phyloP scores from a whole-genome alignment of 805 yeast genomes.

The Suhomyces xylopsoci region DNA sequence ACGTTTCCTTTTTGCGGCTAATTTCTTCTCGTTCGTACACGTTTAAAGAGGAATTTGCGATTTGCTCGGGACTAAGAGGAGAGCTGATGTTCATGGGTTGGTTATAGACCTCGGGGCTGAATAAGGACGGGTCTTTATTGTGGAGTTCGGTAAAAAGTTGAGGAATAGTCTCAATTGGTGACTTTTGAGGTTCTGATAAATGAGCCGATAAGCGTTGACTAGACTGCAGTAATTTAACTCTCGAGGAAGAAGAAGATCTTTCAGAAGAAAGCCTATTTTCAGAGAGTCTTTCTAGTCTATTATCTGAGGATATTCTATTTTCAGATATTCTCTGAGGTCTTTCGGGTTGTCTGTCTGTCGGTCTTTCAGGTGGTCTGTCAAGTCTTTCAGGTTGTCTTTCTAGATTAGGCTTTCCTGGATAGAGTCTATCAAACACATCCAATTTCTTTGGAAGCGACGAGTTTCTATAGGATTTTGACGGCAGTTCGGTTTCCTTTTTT shows the following conservation, averaged over 20 bases:
- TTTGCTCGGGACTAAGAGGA: neutral
- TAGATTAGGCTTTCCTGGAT: slow-evolving; percentile 1
- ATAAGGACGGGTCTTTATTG: slow-evolving; percentile 26
- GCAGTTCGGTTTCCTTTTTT: slow-evolving; percentile 3
- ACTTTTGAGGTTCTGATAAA: neutral
- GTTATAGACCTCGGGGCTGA: slow-evolving; percentile 7
- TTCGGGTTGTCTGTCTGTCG: too few species aligned
- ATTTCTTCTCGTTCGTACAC: slow-evolving; percentile 63
- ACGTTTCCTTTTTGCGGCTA: slow-evolving; percentile 45
- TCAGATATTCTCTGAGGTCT: too few species aligned
- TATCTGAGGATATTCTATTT: too few species aligned
- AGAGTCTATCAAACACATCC: slow-evolving; percentile 12
- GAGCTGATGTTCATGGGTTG: neutral
- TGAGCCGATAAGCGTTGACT: neutral
- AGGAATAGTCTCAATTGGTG: neutral
- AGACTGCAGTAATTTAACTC: neutral
- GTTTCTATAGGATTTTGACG: slow-evolving; percentile 7
- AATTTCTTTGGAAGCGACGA: slow-evolving; percentile 4
- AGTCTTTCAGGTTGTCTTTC: too few species aligned
- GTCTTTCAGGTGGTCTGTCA: too few species aligned
- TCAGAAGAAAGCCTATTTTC: neutral
- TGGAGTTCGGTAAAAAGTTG: slow-evolving; percentile 23
- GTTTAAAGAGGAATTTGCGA: slow-evolving; percentile 27
- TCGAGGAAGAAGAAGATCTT: too few species aligned
- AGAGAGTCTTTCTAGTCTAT: neutral